A percentile compares a stretch with the other conserved stretches of the same genome.
phyloP scores from a whole-genome alignment of 2,329 filamentous ascomycete species.

The Claviceps capensis region DNA sequence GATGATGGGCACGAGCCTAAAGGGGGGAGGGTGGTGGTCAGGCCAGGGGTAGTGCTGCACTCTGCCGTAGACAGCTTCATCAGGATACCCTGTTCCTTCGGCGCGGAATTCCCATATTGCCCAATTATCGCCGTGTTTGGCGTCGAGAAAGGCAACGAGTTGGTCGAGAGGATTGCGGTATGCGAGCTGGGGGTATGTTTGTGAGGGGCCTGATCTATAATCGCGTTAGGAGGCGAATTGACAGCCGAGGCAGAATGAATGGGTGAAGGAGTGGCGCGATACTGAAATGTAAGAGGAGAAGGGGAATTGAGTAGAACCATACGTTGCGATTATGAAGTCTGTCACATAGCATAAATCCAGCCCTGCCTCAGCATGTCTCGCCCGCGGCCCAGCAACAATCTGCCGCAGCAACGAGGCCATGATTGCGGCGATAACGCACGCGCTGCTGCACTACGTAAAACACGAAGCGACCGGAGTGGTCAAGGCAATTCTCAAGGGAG shows the following conservation, averaged over 20 bases:
- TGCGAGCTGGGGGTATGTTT: slow-evolving; percentile 77
- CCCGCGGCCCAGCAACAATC: slow-evolving; percentile 77
- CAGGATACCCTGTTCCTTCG: slow-evolving; percentile 90
- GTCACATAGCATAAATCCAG: slow-evolving; percentile 95
- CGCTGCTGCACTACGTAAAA: no score
- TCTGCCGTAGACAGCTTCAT: slow-evolving; percentile 71
- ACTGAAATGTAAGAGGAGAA: no score
- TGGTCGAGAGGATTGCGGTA: slow-evolving; percentile 88
- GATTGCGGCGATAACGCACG: neutral
- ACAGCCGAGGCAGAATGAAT: neutral
- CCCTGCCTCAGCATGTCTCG: slow-evolving; percentile 72
- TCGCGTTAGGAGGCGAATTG: neutral
- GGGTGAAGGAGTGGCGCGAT: neutral
- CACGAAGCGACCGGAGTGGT: no score
- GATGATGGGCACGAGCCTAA: slow-evolving; percentile 74
- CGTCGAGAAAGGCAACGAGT: slow-evolving; percentile 77
- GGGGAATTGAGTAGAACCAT: slow-evolving; percentile 10
- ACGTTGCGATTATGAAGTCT: slow-evolving; percentile 56
- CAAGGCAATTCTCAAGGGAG: no score
- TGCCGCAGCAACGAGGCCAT: slow-evolving; percentile 75
- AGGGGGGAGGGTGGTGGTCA: slow-evolving; percentile 93
- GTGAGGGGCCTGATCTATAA: slow-evolving; percentile 70
- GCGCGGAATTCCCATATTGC: slow-evolving; percentile 96
- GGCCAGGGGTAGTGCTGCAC: slow-evolving; percentile 92
- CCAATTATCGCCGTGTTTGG: slow-evolving; percentile 73